Evolutionary conservation across 2,329 filamentous ascomycete species (phyloP).

Genomic region (Dothideomycetes sp.): DNA sequence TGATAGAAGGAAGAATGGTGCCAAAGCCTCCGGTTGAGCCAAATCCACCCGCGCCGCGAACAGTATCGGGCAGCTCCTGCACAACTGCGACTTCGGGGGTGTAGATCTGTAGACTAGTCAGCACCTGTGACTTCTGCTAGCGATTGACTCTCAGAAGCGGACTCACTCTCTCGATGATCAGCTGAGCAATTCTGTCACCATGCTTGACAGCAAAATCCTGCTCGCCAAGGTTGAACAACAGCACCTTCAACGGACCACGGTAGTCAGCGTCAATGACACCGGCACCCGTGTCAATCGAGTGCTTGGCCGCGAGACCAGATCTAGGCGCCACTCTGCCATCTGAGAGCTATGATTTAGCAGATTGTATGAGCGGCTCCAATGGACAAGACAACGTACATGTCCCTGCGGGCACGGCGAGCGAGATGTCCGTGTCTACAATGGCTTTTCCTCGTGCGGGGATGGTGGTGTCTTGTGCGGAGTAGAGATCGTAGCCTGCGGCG

Average conservation of each 20-base stretch:
- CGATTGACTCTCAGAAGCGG: too few species aligned
- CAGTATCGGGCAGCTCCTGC: conserved; percentile 76
- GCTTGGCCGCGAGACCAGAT: conserved; percentile 82
- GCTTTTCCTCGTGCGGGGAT: conserved; percentile 77
- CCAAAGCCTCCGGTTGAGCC: conserved; percentile 63
- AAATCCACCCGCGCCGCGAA: conserved; percentile 81
- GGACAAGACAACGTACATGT: conserved; percentile 56
- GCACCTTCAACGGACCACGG: conserved; percentile 82
- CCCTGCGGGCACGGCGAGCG: conserved; percentile 78
- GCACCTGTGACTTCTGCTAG: background rate
- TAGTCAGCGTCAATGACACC: conserved; percentile 98
- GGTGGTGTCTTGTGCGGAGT: conserved; percentile 58
- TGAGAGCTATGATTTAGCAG: too few species aligned
- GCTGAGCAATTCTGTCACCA: conserved; percentile 86
- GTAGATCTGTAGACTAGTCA: conserved; percentile 50
- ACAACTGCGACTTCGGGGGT: conserved; percentile 90
- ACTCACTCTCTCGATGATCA: conserved; percentile 71
- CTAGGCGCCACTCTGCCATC: conserved; percentile 85
- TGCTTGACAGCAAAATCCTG: conserved; percentile 69
- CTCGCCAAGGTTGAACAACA: conserved; percentile 88
- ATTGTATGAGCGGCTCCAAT: background rate
- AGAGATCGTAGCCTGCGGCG: conserved; percentile 90
- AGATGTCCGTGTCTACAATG: conserved; percentile 81
- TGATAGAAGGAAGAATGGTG: conserved; percentile 17
- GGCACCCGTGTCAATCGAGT: conserved; percentile 92